Evolutionary conservation across 129 eudicot species (phyloP).

Genomic region (Artemisia argyi): DNA sequence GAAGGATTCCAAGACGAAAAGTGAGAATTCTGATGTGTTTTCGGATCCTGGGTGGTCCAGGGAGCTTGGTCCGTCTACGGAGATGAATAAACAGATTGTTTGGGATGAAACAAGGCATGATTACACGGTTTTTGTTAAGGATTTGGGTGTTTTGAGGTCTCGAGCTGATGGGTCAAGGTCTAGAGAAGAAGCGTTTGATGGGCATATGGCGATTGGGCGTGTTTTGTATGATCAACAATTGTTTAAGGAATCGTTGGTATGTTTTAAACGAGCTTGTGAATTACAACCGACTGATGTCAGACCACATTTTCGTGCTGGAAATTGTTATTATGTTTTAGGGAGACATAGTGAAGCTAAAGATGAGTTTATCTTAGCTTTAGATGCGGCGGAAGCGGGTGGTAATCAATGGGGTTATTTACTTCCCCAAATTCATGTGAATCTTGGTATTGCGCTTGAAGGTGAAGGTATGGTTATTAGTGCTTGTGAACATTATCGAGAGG

Average conservation of each 20-base stretch:
- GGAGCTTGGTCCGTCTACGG: slow-evolving; percentile 75
- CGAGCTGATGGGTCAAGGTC: slow-evolving; percentile 87
- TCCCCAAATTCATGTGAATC: slow-evolving; percentile 96
- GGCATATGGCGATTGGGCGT: slow-evolving; percentile 98
- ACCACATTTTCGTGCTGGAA: slow-evolving; percentile 94
- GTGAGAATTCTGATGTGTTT: slow-evolving; percentile 62
- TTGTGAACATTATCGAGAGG: slow-evolving; percentile 98
- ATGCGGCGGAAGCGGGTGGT: slow-evolving; percentile 93
- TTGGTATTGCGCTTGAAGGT: slow-evolving; percentile 90
- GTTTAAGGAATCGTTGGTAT: slow-evolving; percentile 71
- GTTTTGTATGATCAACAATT: slow-evolving; percentile 70
- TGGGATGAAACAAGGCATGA: slow-evolving; percentile 79
- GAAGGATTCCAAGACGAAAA: slow-evolving; percentile 61
- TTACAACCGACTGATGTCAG: slow-evolving; percentile 88
- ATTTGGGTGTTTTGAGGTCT: slow-evolving; percentile 78
- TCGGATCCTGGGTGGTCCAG: slow-evolving; percentile 98
- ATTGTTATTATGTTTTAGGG: slow-evolving; percentile 79
- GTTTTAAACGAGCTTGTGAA: slow-evolving; percentile 92
- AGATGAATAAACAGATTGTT: slow-evolving; percentile 59
- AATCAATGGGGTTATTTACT: slow-evolving; percentile 90
- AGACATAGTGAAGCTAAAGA: slow-evolving; percentile 63
- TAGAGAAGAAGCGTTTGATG: slow-evolving; percentile 88
- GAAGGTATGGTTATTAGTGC: slow-evolving; percentile 97
- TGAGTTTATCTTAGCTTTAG: slow-evolving; percentile 79
- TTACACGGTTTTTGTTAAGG: slow-evolving; percentile 69